Evolutionary conservation across 495 filamentous ascomycete genomes (phyloP).

Genomic region (Arthonia radiata): DNA sequence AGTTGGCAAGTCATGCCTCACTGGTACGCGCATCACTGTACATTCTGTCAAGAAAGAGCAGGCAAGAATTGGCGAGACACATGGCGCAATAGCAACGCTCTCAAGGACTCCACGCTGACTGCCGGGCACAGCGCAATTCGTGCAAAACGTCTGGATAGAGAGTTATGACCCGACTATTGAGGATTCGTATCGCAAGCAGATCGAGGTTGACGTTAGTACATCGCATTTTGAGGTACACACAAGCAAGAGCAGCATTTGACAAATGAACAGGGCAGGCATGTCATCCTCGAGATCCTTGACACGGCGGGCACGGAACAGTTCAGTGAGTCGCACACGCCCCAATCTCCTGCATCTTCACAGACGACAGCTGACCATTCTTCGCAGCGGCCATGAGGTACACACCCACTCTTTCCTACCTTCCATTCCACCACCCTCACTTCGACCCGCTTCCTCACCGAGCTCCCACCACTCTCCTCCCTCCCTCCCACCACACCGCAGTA

Average conservation of each 20-base stretch:
- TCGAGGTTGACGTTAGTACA: slow-evolving; percentile 68
- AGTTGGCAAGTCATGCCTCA: slow-evolving; percentile 94
- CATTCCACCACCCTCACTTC: slow-evolving; percentile 2
- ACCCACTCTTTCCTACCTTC: slow-evolving; percentile 1
- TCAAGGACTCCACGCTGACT: slow-evolving; percentile 5
- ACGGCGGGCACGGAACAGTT: slow-evolving; percentile 97
- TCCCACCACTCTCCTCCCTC: slow-evolving; percentile 7
- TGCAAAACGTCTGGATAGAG: slow-evolving; percentile 98
- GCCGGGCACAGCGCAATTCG: slow-evolving; percentile 61
- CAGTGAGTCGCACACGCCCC: slow-evolving; percentile 31
- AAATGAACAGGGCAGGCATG: slow-evolving; percentile 56
- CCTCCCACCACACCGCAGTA: too few species aligned
- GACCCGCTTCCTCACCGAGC: slow-evolving; percentile 6
- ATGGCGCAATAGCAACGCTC: slow-evolving; percentile 3
- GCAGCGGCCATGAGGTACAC: slow-evolving; percentile 45
- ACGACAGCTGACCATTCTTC: slow-evolving; percentile 10
- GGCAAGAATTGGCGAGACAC: slow-evolving; percentile 8
- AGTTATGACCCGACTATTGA: slow-evolving; percentile 98
- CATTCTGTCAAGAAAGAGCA: background rate
- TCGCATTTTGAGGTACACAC: slow-evolving; percentile 1
- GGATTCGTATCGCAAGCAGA: slow-evolving; percentile 86
- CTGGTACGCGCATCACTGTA: slow-evolving; percentile 34
- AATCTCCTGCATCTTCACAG: slow-evolving; percentile 2
- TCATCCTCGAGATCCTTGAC: slow-evolving; percentile 89
- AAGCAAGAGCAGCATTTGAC: slow-evolving; percentile 4